Percentiles rank a stretch among this genome's conserved stretches.
These are phyloP conservation scores for Cryptosporidium tyzzeri DNA, from an alignment of 169 alveolate species.

Conservation along the genomic window DNA sequence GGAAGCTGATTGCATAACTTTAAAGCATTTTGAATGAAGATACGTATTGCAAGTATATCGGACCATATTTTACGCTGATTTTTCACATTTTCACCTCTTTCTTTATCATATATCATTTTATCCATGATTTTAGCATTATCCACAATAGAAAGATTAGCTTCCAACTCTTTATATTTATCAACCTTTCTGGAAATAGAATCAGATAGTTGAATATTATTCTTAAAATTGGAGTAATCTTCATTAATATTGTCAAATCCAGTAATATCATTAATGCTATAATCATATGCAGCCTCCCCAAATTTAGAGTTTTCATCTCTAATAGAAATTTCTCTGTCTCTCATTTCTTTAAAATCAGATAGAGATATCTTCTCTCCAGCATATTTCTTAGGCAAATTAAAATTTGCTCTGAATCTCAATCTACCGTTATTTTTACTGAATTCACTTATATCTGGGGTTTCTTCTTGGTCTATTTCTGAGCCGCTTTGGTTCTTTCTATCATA, in stretches of 20 bases:
- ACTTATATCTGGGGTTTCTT: slow-evolving; percentile 19
- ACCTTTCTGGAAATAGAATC: slow-evolving; percentile 32
- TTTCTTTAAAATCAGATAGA: slow-evolving; percentile 17
- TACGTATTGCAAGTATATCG: slow-evolving; percentile 43
- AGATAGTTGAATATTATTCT: slow-evolving; percentile 18
- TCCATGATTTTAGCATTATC: slow-evolving; percentile 30
- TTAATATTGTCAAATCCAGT: background rate
- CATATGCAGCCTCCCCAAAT: background rate
- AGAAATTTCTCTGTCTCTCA: background rate
- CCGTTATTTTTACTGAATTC: slow-evolving; percentile 3
- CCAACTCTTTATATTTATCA: slow-evolving; percentile 16
- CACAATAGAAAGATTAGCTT: slow-evolving; percentile 23
- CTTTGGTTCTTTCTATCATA: slow-evolving; percentile 41
- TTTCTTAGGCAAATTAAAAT: slow-evolving; percentile 32
- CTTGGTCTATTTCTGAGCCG: slow-evolving; percentile 9
- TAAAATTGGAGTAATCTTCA: background rate
- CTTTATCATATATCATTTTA: slow-evolving; percentile 2
- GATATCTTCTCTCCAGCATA: slow-evolving; percentile 40
- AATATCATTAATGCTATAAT: background rate
- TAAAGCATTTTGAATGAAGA: slow-evolving; percentile 29
- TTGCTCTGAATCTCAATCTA: slow-evolving; percentile 42
- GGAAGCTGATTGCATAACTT: slow-evolving; percentile 29
- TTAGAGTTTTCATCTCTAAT: background rate
- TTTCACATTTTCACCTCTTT: slow-evolving; percentile 36
- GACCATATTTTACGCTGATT: slow-evolving; percentile 64